A percentile compares a stretch with the other conserved stretches of the same genome.
phyloP scores from a whole-genome alignment of 805 yeast genomes.

The Limtongozyma cylindracea region DNA sequence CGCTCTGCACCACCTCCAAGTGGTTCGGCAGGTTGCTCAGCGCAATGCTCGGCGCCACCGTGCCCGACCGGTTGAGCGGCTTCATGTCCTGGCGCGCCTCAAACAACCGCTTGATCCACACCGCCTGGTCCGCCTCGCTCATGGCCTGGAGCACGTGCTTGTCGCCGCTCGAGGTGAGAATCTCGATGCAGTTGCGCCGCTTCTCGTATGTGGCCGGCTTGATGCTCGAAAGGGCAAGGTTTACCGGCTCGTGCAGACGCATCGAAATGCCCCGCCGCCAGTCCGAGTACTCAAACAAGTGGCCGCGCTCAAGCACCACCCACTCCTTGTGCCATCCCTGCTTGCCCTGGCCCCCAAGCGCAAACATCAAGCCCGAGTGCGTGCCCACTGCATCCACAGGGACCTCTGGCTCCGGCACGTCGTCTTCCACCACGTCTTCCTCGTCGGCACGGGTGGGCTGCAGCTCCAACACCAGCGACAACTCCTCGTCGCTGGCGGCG shows the following conservation, averaged over 20 bases:
- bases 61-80: slow-evolving; percentile 1
- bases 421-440: not conserved
- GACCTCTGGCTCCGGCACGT: not conserved
- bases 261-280: slow-evolving; percentile 65
- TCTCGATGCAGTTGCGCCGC: slow-evolving; percentile 42
- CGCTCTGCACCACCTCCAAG: too few species aligned
- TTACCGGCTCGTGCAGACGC: slow-evolving; percentile 47
- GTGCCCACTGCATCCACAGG: not conserved
- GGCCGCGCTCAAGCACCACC: slow-evolving; percentile 52
- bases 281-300: slow-evolving; percentile 44
- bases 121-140: slow-evolving; percentile 33
- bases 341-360: slow-evolving; percentile 32
- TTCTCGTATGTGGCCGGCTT: slow-evolving; percentile 20
- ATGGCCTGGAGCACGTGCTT: slow-evolving; percentile 58
- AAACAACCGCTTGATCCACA: slow-evolving; percentile 43
- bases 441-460: slow-evolving; percentile 1
- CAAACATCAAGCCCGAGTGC: slow-evolving; percentile 21
- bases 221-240: slow-evolving; percentile 39
- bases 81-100: slow-evolving; percentile 23
- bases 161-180: slow-evolving; percentile 38
- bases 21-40: too few species aligned
- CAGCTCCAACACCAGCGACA: slow-evolving; percentile 8
- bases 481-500: slow-evolving; percentile 12
- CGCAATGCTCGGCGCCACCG: not conserved
- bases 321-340: slow-evolving; percentile 78